Percentiles rank a stretch among this genome's conserved stretches.
Evolutionary conservation across 495 filamentous ascomycete species (phyloP).

Genomic region (Recurvomyces mirabilis): DNA sequence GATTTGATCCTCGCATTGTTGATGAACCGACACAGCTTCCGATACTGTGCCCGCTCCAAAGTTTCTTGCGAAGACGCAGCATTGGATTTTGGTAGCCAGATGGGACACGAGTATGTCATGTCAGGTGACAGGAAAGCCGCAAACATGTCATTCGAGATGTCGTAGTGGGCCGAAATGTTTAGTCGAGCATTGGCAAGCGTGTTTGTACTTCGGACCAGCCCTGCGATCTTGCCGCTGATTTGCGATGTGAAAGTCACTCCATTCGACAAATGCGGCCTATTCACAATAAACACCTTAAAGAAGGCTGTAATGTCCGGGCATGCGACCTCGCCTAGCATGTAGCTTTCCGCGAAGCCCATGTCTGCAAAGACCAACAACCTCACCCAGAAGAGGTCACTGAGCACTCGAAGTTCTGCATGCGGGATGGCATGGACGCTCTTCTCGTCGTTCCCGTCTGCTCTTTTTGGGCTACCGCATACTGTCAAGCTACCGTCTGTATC

Average conservation of each 20-base stretch:
- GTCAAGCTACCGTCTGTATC: conserved; percentile 31
- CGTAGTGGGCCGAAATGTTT: conserved; percentile 61
- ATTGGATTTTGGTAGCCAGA: conserved; percentile 42
- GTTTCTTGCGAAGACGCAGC: conserved; percentile 35
- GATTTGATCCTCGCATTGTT: conserved; percentile 46
- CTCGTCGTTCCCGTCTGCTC: conserved; percentile 8
- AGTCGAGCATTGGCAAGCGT: conserved; percentile 52
- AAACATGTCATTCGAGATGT: conserved; percentile 66
- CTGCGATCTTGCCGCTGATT: conserved; percentile 39
- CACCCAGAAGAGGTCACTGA: conserved; percentile 54
- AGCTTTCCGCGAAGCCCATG: conserved; percentile 65
- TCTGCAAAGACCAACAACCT: conserved; percentile 53
- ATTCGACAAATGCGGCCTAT: conserved; percentile 45
- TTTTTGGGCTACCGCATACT: conserved; percentile 28
- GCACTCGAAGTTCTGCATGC: conserved; percentile 39
- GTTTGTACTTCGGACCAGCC: conserved; percentile 48
- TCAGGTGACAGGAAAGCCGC: conserved; percentile 58
- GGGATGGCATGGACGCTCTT: conserved; percentile 18
- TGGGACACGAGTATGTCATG: conserved; percentile 68
- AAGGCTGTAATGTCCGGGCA: conserved; percentile 51
- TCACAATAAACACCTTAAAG: conserved; percentile 59
- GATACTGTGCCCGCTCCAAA: conserved; percentile 52
- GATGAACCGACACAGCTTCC: conserved; percentile 53
- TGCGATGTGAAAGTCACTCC: conserved; percentile 49
- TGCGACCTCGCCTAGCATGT: conserved; percentile 57